Conservation (phyloP, 129 eudicot species). For the Flaveria robusta region DNA sequence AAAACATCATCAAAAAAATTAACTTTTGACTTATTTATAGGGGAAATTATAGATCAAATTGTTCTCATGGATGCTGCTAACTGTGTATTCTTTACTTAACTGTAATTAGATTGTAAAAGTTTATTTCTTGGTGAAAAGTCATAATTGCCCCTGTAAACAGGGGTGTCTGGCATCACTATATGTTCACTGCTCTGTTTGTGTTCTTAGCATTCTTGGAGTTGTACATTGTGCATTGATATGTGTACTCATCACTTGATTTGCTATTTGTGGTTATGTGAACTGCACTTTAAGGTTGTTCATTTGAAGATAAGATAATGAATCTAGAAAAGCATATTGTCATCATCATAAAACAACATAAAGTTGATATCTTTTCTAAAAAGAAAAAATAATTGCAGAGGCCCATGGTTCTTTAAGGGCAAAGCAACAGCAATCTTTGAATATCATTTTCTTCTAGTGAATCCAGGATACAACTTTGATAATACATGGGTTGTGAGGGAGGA, state of each 20-base stretch:
- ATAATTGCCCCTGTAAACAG: constrained; percentile 17
- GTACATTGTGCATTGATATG: constrained; percentile 12
- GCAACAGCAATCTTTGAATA: constrained; percentile 27
- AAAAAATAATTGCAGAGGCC: constrained; percentile 37
- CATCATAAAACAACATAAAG: constrained; percentile 28
- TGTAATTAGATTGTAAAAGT: constrained; percentile 29
- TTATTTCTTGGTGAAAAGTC: constrained; percentile 32
- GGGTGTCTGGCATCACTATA: not conserved
- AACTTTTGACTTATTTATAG: constrained; percentile 33
- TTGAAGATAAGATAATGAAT: constrained; percentile 36
- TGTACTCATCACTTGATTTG: not conserved
- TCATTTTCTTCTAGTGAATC: constrained; percentile 22
- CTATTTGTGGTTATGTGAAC: constrained; percentile 21
- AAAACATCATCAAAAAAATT: constrained; percentile 16
- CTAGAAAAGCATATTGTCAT: constrained; percentile 25
- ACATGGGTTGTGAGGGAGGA: too few species aligned
- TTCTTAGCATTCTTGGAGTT: not conserved
- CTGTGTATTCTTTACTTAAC: constrained; percentile 18
- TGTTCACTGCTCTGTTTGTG: constrained; percentile 17
- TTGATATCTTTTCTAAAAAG: constrained; percentile 29
- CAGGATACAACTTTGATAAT: not conserved
- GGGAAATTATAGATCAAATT: constrained; percentile 14
- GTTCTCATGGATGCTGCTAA: constrained; percentile 16
- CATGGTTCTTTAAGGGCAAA: constrained; percentile 29
- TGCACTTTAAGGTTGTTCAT: constrained; percentile 13